Conservation (phyloP, 2,329 filamentous ascomycete genomes). For the Chrysoporthe puriensis region DNA sequence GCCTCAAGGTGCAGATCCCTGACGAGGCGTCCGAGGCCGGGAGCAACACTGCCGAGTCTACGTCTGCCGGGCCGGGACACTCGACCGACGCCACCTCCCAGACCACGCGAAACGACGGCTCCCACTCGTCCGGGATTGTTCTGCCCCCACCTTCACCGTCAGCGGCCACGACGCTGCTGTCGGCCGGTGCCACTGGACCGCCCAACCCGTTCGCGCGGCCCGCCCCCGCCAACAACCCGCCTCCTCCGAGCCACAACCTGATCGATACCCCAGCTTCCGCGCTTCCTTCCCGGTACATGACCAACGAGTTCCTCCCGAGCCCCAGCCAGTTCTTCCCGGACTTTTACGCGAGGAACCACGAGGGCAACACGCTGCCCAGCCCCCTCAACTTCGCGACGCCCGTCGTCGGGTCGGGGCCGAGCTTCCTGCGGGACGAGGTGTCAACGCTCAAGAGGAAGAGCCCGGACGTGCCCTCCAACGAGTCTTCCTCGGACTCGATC, state of each 20-base stretch:
- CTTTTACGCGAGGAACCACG: constrained; percentile 75
- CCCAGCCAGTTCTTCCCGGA: constrained; percentile 92
- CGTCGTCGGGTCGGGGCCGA: constrained; percentile 62
- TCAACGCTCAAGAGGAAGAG: constrained; percentile 58
- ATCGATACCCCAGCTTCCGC: constrained; percentile 87
- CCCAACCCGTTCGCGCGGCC: constrained; percentile 95
- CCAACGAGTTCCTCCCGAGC: constrained; percentile 83
- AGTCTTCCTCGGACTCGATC: constrained; percentile 45
- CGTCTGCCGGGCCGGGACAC: constrained; percentile 59
- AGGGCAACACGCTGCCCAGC: constrained; percentile 87
- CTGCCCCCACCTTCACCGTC: constrained; percentile 93
- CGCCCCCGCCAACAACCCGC: constrained; percentile 65
- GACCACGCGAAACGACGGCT: constrained; percentile 54
- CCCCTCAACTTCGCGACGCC: constrained; percentile 93
- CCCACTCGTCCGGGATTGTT: constrained; percentile 71
- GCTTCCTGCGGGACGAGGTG: constrained; percentile 62
- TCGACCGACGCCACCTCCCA: constrained; percentile 63
- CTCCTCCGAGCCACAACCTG: constrained; percentile 54
- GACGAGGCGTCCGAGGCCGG: constrained; percentile 78
- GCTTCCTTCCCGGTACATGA: constrained; percentile 87
- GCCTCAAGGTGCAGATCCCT: constrained; percentile 92
- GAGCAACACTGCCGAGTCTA: constrained; percentile 73
- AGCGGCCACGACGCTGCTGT: constrained; percentile 74
- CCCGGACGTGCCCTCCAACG: constrained; percentile 51
- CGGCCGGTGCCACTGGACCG: constrained; percentile 87